These are phyloP conservation scores for Tricholoma saponaceum DNA, from an alignment of 768 basidiomycete genomes.

Conservation along the genomic window DNA sequence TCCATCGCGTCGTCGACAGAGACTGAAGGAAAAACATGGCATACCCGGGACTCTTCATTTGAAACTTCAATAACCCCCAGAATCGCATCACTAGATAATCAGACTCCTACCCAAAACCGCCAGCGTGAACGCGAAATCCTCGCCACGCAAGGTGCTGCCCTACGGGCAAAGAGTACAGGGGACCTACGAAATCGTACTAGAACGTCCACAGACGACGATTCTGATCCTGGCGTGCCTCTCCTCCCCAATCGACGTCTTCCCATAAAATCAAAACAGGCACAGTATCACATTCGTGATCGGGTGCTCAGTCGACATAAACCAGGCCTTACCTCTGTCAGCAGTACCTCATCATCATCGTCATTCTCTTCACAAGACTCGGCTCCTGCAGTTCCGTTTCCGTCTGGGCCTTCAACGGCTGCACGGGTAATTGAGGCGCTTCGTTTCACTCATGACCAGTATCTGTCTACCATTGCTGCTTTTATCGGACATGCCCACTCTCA, in stretches of 20 bases:
- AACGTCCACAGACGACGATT: conserved; percentile 29
- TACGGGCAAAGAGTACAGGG: conserved; percentile 50
- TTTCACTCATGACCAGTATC: conserved; percentile 83
- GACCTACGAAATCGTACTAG: conserved; percentile 36
- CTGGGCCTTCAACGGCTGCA: conserved; percentile 62
- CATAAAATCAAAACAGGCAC: conserved; percentile 8
- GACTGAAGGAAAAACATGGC: conserved; percentile 26
- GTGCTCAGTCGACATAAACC: conserved; percentile 36
- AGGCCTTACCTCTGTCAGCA: conserved; percentile 56
- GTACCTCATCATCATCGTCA: conserved; percentile 65
- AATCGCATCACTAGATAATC: conserved; percentile 24
- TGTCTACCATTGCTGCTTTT: conserved; percentile 94
- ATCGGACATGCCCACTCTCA: conserved; percentile 97
- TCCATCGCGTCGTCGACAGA: conserved; percentile 26
- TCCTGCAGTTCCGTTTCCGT: conserved; percentile 58
- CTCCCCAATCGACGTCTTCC: conserved; percentile 26
- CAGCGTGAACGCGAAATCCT: conserved; percentile 18
- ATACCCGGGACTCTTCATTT: conserved; percentile 25
- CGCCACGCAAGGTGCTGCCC: conserved; percentile 26
- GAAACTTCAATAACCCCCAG: conserved; percentile 24
- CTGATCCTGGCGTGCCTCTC: conserved; percentile 31
- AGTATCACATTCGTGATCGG: conserved; percentile 26
- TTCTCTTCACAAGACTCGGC: conserved; percentile 60
- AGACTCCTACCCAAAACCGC: conserved; percentile 31
- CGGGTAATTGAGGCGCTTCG: conserved; percentile 76